Percentiles rank a stretch among this genome's conserved stretches.
Conservation (phyloP, 306 rosid genomes). For the Corylus avellana region DNA sequence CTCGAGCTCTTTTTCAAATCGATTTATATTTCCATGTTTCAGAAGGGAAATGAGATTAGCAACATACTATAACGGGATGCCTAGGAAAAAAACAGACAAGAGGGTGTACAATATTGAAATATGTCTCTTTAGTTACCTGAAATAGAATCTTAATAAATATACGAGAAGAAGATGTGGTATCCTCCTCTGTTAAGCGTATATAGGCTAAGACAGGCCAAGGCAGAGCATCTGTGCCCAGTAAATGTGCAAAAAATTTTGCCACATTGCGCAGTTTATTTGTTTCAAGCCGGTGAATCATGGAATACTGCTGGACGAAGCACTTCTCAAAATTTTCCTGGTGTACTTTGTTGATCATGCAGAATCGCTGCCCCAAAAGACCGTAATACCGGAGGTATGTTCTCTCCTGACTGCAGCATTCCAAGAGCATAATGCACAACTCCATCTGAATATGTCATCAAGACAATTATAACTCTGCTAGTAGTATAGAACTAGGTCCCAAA, state of each 20-base stretch:
- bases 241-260: constrained; percentile 83
- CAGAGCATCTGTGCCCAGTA: constrained; percentile 84
- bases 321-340: constrained; percentile 89
- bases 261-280: constrained; percentile 44
- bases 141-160: constrained; percentile 87
- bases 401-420: constrained; percentile 95
- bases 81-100: not conserved
- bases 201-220: constrained; percentile 89
- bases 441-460: constrained; percentile 50
- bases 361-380: constrained; percentile 89
- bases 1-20: not conserved
- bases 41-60: not conserved
- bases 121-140: constrained; percentile 49
- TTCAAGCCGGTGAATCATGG: constrained; percentile 25
- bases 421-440: constrained; percentile 76
- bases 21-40: not conserved
- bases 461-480: not conserved
- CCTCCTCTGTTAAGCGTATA: constrained; percentile 85
- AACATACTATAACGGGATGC: not conserved
- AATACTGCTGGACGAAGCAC: constrained; percentile 90
- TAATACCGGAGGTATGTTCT: constrained; percentile 82
- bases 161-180: constrained; percentile 86
- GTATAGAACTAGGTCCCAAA: not conserved
- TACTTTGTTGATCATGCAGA: constrained; percentile 86
- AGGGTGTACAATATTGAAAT: not conserved